Percentiles rank a stretch among this genome's conserved stretches.
Conservation (phyloP, 768 basidiomycete species). For the Tylopilus cervinicoccineus region DNA sequence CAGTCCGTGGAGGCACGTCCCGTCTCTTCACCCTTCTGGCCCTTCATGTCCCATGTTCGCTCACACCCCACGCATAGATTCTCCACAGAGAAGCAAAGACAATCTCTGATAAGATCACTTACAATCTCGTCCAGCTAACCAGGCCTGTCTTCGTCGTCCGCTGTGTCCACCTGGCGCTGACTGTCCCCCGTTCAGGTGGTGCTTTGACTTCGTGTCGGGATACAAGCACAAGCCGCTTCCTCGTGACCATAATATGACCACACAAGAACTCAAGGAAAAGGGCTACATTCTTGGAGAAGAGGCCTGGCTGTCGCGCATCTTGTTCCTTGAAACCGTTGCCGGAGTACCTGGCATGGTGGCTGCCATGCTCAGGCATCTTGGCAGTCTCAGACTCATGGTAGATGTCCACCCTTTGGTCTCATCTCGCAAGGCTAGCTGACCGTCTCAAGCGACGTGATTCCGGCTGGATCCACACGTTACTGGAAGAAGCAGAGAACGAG, state of each 20-base stretch:
- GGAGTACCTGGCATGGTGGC: slow-evolving; percentile 98
- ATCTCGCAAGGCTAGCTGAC: slow-evolving; percentile 5
- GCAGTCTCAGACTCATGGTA: slow-evolving; percentile 86
- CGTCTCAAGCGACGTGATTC: slow-evolving; percentile 45
- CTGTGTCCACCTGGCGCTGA: slow-evolving; percentile 1
- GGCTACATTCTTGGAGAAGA: slow-evolving; percentile 72
- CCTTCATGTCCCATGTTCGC: background rate
- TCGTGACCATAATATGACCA: slow-evolving; percentile 55
- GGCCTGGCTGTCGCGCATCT: slow-evolving; percentile 69
- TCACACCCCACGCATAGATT: slow-evolving; percentile 43
- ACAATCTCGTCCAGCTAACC: slow-evolving; percentile 52
- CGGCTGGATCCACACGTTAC: slow-evolving; percentile 87
- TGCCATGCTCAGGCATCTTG: slow-evolving; percentile 81
- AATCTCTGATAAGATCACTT: slow-evolving; percentile 70
- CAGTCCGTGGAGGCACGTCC: slow-evolving; percentile 60
- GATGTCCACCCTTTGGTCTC: slow-evolving; percentile 18
- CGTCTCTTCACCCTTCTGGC: background rate
- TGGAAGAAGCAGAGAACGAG: slow-evolving; percentile 97
- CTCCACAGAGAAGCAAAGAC: slow-evolving; percentile 63
- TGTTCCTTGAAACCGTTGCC: slow-evolving; percentile 85
- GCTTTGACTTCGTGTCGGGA: slow-evolving; percentile 81
- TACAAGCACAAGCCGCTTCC: slow-evolving; percentile 77
- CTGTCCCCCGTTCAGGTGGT: slow-evolving; percentile 37
- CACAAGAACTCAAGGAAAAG: slow-evolving; percentile 68
- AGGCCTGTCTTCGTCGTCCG: slow-evolving; percentile 33